Evolutionary conservation across 2,329 filamentous ascomycete genomes (phyloP), one percentile per base, ranked within the genome.

Genomic region (Aureobasidium mangrovei): DNA sequence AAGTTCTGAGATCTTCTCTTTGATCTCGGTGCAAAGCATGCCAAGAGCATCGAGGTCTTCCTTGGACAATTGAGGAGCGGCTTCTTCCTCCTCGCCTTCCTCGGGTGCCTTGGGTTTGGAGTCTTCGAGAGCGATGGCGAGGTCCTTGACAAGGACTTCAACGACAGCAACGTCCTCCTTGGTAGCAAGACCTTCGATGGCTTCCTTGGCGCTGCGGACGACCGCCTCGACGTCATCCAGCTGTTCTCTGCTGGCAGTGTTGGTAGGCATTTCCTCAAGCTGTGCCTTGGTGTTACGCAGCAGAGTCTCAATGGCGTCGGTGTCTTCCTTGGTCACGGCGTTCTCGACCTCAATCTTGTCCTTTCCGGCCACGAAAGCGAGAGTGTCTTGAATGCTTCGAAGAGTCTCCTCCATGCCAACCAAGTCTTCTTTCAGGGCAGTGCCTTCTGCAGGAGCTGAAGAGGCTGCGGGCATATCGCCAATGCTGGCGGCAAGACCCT

Each of bases 231-330:
- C 67, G 7, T 75, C 71, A 45, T 79, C 77, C n/a, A 84, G 64
- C 39, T 83, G 77, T 54, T 82, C 78, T 41, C 79, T 77, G 32
- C 74, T 80, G 7, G 90, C 82, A 2, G 82, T 74, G 55, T 86
- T 82, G 33, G 90, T 85, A 3, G 82, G 79, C 47, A 95, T 80
- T 56, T 95, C 90, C 56, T 96, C 91, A 7, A 97, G 74, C 44
- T 87, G 87, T 4, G 85, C 83, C 67, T 96, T 96, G 32, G 90
- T 91, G 66, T 95, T 95, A 40, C 86, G 83, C 9, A 97, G 77
- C 46, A 97, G 83, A 0, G 86, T 94, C 69, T 96, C 91, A 56
- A 97, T 91, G 8, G 89, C 89, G 58, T 91, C 83, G 0, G 91
- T 88, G 62, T 97, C 91, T 60, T 95, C 89, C 65, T 88, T 88